Base-by-base conservation (phyloP, 805 yeast genomes). In the Kregervanrija pseudodelftensis region DNA sequence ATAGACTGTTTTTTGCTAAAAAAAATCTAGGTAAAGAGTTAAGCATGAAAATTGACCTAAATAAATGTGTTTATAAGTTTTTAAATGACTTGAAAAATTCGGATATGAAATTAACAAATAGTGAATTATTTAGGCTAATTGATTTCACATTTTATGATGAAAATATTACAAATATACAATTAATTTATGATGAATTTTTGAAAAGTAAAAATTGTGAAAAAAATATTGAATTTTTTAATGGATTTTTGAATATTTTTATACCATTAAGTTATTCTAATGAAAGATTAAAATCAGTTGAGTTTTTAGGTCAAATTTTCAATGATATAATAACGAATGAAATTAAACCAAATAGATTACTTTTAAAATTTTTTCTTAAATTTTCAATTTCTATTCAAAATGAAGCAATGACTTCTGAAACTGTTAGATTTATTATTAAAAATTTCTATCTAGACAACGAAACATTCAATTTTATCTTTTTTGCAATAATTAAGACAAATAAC, bases 81-180 rank as follows among this genome's bases (percentile, higher is more conserved):
- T 36, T 50, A 15, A 32, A 17, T 7, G 49, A 47, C 12, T n/a
- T 50, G 8, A 39, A 41, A 33, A 13, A 30, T 1, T 37, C 39
- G 2, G 32, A 42, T 4, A 37, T 47, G 14, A 40, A 39, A 9
- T 14, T 45, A 9, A 45, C 51, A 5, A 48, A 41, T 28, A 47
- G 44, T 32, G 53, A 50, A 22, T 15, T 50, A 11, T 50, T 50
- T 30, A 35, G 41, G 11, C 9, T 50, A 33, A 33, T 50, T 14
- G 44, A 45, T 13, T 40, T 45, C 22, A 39, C 50, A 1, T 40
- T 42, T 14, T 36, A 17, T 3, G 41, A 31, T 22, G 15, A 33
- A 8, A 32, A 37, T 33, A 28, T 34, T 14, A 32, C 13, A 15
- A 34, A 37, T 22, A 16, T 45, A 8, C 15, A 17, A 12, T 14